Evolutionary conservation across 768 basidiomycete genomes (phyloP).

Genomic region (Favolaschia claudopus): DNA sequence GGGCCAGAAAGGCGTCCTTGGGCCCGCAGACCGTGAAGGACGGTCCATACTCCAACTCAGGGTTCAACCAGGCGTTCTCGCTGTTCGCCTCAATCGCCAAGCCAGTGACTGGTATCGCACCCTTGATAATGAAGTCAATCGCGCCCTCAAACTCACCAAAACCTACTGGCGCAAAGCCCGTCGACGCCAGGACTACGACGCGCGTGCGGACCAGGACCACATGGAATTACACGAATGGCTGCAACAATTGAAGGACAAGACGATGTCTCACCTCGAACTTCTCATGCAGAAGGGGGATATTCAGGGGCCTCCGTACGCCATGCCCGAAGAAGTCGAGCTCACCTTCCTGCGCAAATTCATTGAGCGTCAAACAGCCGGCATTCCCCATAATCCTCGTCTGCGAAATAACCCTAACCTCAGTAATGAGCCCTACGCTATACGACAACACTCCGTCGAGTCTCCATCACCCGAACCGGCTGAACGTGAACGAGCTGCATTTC

Average conservation of each 20-base stretch:
- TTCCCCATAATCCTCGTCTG: constrained; percentile 83
- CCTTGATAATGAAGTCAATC: constrained; percentile 80
- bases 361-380: constrained; percentile 76
- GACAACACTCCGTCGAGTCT: constrained; percentile 55
- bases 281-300: constrained; percentile 91
- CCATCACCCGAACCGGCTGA: constrained; percentile 59
- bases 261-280: constrained; percentile 86
- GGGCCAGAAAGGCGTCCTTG: constrained; percentile 83
- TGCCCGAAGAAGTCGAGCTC: constrained; percentile 82
- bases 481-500: constrained; percentile 45
- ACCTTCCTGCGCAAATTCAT: constrained; percentile 84
- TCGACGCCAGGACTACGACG: constrained; percentile 84
- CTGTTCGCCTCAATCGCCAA: constrained; percentile 75
- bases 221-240: constrained; percentile 91
- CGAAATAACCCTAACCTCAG: constrained; percentile 53
- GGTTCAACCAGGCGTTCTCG: constrained; percentile 84
- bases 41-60: constrained; percentile 80
- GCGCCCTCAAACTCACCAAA: constrained; percentile 84
- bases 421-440: constrained; percentile 35
- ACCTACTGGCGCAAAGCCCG: constrained; percentile 87
- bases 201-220: constrained; percentile 86
- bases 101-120: constrained; percentile 85
- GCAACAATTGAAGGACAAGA: constrained; percentile 87
- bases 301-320: constrained; percentile 80
- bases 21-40: constrained; percentile 76